Percentiles rank a stretch among this genome's conserved stretches.
Evolutionary conservation across 2,329 filamentous ascomycete genomes (phyloP).

Genomic region (Cordyceps fumosorosea): DNA sequence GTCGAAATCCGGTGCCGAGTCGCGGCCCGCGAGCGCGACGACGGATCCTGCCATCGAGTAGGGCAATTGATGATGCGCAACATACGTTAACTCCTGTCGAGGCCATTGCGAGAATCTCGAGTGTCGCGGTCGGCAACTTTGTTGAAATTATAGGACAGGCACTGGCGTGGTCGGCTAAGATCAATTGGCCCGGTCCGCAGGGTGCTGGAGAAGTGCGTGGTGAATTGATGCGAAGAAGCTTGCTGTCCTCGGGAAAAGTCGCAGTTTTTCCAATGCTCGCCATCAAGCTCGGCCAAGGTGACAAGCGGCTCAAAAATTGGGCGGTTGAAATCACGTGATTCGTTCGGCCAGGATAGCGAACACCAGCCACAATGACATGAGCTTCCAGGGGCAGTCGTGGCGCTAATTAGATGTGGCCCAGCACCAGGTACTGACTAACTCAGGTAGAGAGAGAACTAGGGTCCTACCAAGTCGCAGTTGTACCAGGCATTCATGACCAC

Average conservation of each 20-base stretch:
- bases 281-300: constrained; percentile 25
- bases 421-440: not conserved
- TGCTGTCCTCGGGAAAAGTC: constrained; percentile 41
- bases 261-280: constrained; percentile 34
- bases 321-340: constrained; percentile 12
- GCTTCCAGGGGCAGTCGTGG: constrained; percentile 6
- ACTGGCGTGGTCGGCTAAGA: constrained; percentile 30
- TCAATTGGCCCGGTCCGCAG: constrained; percentile 39
- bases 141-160: not conserved
- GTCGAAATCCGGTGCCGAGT: not conserved
- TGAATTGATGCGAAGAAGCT: constrained; percentile 34
- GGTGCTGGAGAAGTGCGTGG: constrained; percentile 34
- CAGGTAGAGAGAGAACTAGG: not conserved
- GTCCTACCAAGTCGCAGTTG: not conserved
- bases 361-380: constrained; percentile 4
- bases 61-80: constrained; percentile 21
- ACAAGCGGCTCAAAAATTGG: constrained; percentile 11
- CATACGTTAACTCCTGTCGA: constrained; percentile 63
- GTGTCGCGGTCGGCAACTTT: constrained; percentile 36
- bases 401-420: constrained; percentile 8
- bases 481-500: not conserved
- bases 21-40: not conserved
- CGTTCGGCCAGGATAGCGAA: not conserved
- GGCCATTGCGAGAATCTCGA: constrained; percentile 48
- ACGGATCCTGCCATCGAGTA: not conserved